Conservation (phyloP, 805 yeast genomes). For the Wickerhamiella domercqiae region DNA sequence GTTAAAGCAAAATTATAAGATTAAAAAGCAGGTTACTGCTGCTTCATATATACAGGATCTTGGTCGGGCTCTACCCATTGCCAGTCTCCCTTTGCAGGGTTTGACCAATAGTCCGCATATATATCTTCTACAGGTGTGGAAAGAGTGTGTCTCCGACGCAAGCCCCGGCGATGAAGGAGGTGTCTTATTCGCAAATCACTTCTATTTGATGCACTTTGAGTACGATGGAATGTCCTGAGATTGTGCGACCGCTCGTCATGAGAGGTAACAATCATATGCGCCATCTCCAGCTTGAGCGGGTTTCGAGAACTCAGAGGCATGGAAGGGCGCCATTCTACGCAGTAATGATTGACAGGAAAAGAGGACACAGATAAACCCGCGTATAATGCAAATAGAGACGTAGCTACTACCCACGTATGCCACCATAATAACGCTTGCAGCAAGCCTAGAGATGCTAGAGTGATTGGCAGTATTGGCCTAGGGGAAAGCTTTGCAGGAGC, state of each 20-base stretch:
- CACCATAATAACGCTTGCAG: constrained; percentile 4
- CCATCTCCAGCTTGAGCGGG: constrained; percentile 10
- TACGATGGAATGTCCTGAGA: constrained; percentile 9
- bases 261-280: constrained; percentile 15
- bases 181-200: constrained; percentile 3
- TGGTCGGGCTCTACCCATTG: constrained; percentile 42
- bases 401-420: constrained; percentile 4
- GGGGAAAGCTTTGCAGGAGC: not conserved
- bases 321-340: constrained; percentile 6
- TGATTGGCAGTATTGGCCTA: not conserved
- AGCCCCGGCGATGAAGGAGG: constrained; percentile 10
- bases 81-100: constrained; percentile 19
- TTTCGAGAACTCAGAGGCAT: not conserved
- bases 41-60: constrained; percentile 28
- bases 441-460: constrained; percentile 1
- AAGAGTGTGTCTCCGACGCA: constrained; percentile 6
- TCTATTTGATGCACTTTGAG: not conserved
- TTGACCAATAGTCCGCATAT: constrained; percentile 16
- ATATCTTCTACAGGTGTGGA: constrained; percentile 1
- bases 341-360: constrained; percentile 1
- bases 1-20: constrained; percentile 13
- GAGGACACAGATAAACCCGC: constrained; percentile 4
- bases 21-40: not conserved
- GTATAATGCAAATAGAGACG: constrained; percentile 7
- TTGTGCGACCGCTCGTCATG: constrained; percentile 12